Evolutionary conservation across 805 yeast species (phyloP).

Genomic region (Candida qinlingensis): DNA sequence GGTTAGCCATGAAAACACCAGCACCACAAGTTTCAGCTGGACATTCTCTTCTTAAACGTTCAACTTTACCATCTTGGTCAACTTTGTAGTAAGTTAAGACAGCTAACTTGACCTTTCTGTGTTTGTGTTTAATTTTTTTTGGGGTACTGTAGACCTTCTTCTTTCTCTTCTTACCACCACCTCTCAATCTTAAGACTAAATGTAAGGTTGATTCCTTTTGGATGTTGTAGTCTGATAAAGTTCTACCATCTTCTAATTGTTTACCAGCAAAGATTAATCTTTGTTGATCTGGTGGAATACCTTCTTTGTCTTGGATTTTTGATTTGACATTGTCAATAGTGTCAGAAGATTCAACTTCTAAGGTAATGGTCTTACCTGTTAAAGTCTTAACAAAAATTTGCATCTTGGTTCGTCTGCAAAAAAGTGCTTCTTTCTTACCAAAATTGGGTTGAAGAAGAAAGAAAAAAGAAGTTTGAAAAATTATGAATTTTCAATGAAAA

Average conservation of each 20-base stretch:
- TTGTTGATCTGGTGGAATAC: conserved; percentile 97
- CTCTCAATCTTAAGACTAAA: conserved; percentile 96
- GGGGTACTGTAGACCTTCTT: conserved; percentile 99
- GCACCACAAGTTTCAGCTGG: conserved; percentile 92
- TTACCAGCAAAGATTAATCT: conserved; percentile 96
- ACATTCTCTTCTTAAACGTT: conserved; percentile 98
- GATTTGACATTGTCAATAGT: conserved; percentile 95
- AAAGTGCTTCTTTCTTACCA: conserved; percentile 15
- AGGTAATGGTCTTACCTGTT: conserved; percentile 98
- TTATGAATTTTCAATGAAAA: neutral
- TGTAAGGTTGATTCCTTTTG: conserved; percentile 96
- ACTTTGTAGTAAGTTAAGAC: conserved; percentile 99
- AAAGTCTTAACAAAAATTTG: conserved; percentile 99
- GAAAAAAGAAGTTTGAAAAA: neutral
- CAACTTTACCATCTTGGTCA: conserved; percentile 96
- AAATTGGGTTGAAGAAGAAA: conserved; percentile 11
- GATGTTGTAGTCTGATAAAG: conserved; percentile 95
- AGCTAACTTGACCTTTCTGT: conserved; percentile 98
- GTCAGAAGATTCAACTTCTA: conserved; percentile 97
- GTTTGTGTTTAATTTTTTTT: conserved; percentile 99
- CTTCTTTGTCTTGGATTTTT: conserved; percentile 96
- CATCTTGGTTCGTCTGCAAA: conserved; percentile 59
- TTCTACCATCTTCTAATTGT: conserved; percentile 95
- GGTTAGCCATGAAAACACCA: conserved; percentile 99
- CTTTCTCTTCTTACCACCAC: conserved; percentile 99